phyloP scores from a whole-genome alignment of 345 rosid genomes.

The Anacardium occidentale region DNA sequence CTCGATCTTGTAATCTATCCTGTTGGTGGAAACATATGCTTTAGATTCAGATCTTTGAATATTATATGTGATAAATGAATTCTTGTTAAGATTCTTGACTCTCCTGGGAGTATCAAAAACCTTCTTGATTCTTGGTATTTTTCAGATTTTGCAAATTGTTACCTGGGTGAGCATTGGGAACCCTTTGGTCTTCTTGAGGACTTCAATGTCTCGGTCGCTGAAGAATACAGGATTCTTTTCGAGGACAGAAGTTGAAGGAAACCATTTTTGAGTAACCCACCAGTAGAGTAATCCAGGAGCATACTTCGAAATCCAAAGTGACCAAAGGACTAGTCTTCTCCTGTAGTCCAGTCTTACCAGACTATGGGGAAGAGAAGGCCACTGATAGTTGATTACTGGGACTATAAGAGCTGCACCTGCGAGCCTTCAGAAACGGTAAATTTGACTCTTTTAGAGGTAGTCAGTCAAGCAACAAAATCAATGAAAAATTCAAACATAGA shows the following conservation, averaged over 20 bases:
- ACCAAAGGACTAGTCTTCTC: constrained; percentile 49
- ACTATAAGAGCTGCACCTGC: constrained; percentile 76
- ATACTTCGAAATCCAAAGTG: constrained; percentile 55
- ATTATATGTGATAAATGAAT: no score
- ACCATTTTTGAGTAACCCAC: constrained; percentile 70
- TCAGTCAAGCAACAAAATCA: constrained; percentile 15
- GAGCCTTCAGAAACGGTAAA: constrained; percentile 43
- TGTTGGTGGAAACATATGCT: constrained; percentile 28
- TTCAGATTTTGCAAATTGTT: constrained; percentile 16
- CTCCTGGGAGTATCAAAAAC: no score
- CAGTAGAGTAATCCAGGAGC: constrained; percentile 66
- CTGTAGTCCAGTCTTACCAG: constrained; percentile 60
- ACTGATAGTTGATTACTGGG: constrained; percentile 67
- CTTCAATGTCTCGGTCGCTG: constrained; percentile 59
- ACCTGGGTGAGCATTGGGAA: constrained; percentile 92
- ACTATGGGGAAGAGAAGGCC: constrained; percentile 73
- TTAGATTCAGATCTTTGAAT: background rate
- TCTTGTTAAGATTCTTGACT: no score
- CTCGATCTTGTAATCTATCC: constrained; percentile 52
- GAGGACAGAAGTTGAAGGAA: constrained; percentile 53
- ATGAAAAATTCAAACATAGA: constrained; percentile 3
- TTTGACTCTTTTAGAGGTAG: background rate
- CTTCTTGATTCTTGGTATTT: background rate
- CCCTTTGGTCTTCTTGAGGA: constrained; percentile 57
- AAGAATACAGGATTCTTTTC: constrained; percentile 63